Base-by-base conservation (phyloP, 2,329 filamentous ascomycete species). In the Tolypocladium capitatum region DNA sequence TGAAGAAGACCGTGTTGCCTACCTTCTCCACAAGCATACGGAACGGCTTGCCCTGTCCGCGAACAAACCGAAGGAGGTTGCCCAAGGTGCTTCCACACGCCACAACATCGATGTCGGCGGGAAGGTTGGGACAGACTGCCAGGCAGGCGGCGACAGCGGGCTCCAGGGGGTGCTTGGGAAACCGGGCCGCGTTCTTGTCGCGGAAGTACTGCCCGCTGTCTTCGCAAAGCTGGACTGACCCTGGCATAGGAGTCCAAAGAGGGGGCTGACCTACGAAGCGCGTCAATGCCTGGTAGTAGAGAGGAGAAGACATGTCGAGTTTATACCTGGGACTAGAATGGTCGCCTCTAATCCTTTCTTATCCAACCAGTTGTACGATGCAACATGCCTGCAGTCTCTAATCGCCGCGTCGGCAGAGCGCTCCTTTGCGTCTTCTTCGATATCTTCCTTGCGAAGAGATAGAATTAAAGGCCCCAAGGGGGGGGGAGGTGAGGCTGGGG, bases 31-130 rank as follows among this genome's bases (percentile, higher is more conserved):
- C 67, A 1, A 73, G 62, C 52, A 83, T 75, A 2, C 78, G 70
- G 54, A 82, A 83, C 0, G 66, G 47, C 49, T 66, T 69, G 24
- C 71, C 62, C 3, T 66, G 49, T 0, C 64, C 63, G 1, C 67
- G 62, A 4, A 69, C 63, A 52, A 80, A 81, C 1, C 74, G 68
- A 0, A 81, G 63, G 0, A 84, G 67, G 55, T 74, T 80, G 0
- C 76, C 74, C 1, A 84, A 48, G 0, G 76, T 81, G 53, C 71
- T 81, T 2, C 68, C 68, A 52, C 80, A 84, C 1, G 67, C 75
- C 14, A 50, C 47, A 4, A 86, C 53, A 53, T 84, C 75, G 32
- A 81, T 47, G 1, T 53, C 51, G 4, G 51, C 16, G 5, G 56
- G 48, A 30, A 11, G 28, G 0, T 32, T 3, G 2, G 53, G 52